Evolutionary conservation across 148 eudicot species (phyloP), one percentile per base, ranked within the genome.

Genomic region (Silene uniflora): DNA sequence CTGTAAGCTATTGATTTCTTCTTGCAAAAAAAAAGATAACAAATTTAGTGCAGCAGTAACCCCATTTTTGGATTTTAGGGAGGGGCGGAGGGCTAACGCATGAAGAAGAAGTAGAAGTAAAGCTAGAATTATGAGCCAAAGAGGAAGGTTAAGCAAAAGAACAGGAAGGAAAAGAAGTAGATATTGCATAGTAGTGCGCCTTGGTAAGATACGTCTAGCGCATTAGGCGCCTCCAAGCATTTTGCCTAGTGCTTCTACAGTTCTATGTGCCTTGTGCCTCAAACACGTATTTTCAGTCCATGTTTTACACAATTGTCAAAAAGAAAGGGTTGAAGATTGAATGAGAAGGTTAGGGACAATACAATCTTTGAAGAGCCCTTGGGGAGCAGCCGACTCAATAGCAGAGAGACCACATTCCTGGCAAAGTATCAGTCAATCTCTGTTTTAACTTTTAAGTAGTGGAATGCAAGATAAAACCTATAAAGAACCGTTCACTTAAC

Each of bases 351-450:
- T 24, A 71, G 65, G 69, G 60, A 77, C 35, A 79, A 52, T 94
- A 91, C 98, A 73, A 67, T 73, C 32, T 66, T 83, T 71, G 75
- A 80, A 52, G 78, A 73, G 62, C 24, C 80, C 83, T 79, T 81
- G 35, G 97, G 91, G 60, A 87, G 80, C 79, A 91, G 77, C 80
- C 97, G 89, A 58, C 70, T 79, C 16, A 94, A 79, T 65, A 94
- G 97, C 72, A 81, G 58, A 77, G 84, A 79, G 74, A 91, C 87
- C 88, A 90, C 76, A 84, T 89, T 86, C 91, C 98, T 89, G 87
- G 68, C 39, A 78, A 79, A 39, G 12, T 62, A 60, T 58, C 73
- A 27, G 71, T 81, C 67, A 81, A 69, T 76, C 24, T 27, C 74
- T 32, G 55, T 81, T 19, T 56, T n/a, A n/a, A n/a, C n/a, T n/a